A percentile compares a stretch with the other conserved stretches of the same genome.
Conservation (phyloP, 1,139 yeast genomes). For the Debaryomyces sp. region DNA sequence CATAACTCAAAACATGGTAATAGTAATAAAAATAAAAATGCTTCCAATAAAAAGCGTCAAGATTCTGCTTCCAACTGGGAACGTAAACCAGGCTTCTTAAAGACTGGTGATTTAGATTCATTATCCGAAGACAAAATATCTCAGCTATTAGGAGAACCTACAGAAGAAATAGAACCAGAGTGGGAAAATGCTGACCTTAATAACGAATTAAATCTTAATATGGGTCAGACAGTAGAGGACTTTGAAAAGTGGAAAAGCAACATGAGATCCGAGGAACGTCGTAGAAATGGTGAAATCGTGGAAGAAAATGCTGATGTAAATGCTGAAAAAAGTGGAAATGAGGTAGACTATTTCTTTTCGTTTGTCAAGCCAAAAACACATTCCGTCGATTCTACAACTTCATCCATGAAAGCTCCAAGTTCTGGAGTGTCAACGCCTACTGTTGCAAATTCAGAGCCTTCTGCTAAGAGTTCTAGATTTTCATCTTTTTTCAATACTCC, state of each 20-base stretch:
- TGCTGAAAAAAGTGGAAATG: constrained; percentile 39
- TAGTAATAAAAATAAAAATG: constrained; percentile 13
- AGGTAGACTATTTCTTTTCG: constrained; percentile 56
- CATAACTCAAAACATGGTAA: constrained; percentile 6
- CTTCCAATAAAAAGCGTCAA: constrained; percentile 19
- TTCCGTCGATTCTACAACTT: constrained; percentile 10
- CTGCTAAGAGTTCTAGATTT: constrained; percentile 45
- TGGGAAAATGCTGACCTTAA: constrained; percentile 49
- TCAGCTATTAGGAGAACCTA: constrained; percentile 39
- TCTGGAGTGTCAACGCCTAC: constrained; percentile 13
- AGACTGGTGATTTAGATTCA: constrained; percentile 28
- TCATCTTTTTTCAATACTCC: constrained; percentile 45
- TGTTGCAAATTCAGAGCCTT: constrained; percentile 15
- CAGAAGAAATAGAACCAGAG: constrained; percentile 52
- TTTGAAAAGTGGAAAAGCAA: constrained; percentile 71
- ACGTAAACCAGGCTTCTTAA: constrained; percentile 29
- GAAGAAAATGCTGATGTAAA: constrained; percentile 21
- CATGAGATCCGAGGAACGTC: constrained; percentile 59
- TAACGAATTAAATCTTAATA: constrained; percentile 38
- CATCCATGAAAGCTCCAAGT: constrained; percentile 12
- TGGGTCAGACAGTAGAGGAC: constrained; percentile 67
- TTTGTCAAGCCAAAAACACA: constrained; percentile 38
- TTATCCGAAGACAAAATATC: constrained; percentile 34
- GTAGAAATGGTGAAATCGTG: constrained; percentile 49
- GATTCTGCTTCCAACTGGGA: constrained; percentile 30